These are phyloP conservation scores for Emmonsiellopsis sp. DNA, from an alignment of 2,329 filamentous ascomycete species.

Conservation along the genomic window DNA sequence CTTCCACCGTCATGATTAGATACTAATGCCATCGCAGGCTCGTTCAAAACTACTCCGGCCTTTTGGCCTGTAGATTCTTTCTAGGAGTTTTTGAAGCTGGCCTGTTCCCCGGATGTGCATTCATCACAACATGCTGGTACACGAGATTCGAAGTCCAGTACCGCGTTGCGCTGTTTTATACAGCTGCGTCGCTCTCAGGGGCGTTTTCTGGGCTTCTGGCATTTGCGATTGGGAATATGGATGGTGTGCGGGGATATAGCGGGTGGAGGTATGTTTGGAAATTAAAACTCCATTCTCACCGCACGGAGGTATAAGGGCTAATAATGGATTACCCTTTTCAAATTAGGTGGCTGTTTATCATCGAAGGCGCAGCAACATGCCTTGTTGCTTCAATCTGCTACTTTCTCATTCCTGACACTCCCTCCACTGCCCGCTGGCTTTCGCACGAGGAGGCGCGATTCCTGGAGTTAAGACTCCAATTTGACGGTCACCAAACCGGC, in stretches of 20 bases:
- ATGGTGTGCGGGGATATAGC: neutral
- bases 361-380: neutral
- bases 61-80: neutral
- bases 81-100: neutral
- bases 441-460: neutral
- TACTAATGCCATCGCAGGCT: no score
- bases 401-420: neutral
- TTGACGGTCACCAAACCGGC: neutral
- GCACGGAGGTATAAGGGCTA: neutral
- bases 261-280: neutral
- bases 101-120: neutral
- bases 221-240: neutral
- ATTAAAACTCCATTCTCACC: neutral
- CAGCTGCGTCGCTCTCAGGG: neutral
- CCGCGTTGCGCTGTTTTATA: neutral
- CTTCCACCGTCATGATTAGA: no score
- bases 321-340: neutral
- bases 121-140: slow-evolving; percentile 5
- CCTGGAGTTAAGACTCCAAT: neutral
- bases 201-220: neutral
- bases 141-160: neutral
- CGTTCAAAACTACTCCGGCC: neutral
- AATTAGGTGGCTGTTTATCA: slow-evolving; percentile 1
- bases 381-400: neutral
- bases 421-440: neutral